Conservation (phyloP, 2,329 filamentous ascomycete genomes). For the Penicillium digitatum region DNA sequence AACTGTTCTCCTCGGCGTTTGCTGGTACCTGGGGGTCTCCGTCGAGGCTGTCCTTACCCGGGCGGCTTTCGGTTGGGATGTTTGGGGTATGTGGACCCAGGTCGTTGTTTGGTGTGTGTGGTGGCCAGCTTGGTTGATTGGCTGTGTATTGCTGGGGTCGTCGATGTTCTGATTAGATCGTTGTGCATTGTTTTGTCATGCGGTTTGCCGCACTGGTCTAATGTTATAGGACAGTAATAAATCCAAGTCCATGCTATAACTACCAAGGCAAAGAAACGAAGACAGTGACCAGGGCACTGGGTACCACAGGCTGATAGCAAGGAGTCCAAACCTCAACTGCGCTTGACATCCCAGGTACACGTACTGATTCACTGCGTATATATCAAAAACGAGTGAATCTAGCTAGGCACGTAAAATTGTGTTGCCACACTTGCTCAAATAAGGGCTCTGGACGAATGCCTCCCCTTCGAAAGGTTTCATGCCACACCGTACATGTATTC, state of each 20-base stretch:
- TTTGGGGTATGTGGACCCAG: constrained; percentile 84
- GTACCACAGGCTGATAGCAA: neutral
- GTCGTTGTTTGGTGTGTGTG: constrained; percentile 91
- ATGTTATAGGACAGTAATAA: constrained; percentile 2
- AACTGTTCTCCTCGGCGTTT: constrained; percentile 49
- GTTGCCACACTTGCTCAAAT: neutral
- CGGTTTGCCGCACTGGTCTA: neutral
- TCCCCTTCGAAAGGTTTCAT: neutral
- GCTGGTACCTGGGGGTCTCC: constrained; percentile 47
- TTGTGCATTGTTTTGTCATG: neutral
- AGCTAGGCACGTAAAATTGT: neutral
- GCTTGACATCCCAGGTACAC: neutral
- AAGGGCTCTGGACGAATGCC: neutral
- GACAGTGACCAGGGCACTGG: neutral
- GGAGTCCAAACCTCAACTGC: neutral
- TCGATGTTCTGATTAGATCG: constrained; percentile 29
- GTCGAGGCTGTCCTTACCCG: constrained; percentile 62
- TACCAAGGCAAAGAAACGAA: neutral
- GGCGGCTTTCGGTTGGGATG: constrained; percentile 81
- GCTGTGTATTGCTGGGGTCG: constrained; percentile 35
- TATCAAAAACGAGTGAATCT: neutral
- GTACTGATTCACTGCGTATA: neutral
- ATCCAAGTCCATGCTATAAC: neutral
- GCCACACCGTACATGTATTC: neutral
- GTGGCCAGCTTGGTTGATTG: constrained; percentile 87